Conservation (phyloP, 305 asterid species). For the Plantago lanceolata region DNA sequence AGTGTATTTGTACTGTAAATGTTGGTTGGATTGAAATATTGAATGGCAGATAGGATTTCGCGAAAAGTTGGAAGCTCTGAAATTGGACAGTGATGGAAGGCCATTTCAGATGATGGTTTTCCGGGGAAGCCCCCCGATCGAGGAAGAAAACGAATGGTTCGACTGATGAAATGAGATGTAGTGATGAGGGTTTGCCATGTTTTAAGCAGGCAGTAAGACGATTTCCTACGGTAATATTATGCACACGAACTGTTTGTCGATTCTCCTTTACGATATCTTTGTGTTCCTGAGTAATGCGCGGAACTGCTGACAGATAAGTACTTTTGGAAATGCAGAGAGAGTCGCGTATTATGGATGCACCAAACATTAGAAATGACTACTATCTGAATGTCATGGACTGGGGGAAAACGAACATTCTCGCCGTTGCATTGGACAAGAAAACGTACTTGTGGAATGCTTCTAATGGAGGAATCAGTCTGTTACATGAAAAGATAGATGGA, state of each 20-base stretch:
- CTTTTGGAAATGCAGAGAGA: constrained; percentile 36
- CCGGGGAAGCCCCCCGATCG: constrained; percentile 88
- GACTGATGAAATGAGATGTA: constrained; percentile 51
- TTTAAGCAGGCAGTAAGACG: constrained; percentile 29
- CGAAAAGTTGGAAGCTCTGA: constrained; percentile 43
- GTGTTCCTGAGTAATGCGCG: too few relatives aligned
- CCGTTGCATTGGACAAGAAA: constrained; percentile 47
- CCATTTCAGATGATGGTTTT: constrained; percentile 81
- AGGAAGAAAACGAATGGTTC: constrained; percentile 36
- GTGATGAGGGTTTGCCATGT: constrained; percentile 32
- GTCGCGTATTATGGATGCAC: constrained; percentile 51
- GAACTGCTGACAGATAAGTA: too few relatives aligned
- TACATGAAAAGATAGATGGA: constrained; percentile 30
- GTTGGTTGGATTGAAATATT: constrained; percentile 2
- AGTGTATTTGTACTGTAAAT: too few relatives aligned
- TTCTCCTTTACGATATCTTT: too few relatives aligned
- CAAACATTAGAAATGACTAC: constrained; percentile 43
- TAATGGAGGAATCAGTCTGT: constrained; percentile 20
- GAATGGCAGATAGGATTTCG: constrained; percentile 42
- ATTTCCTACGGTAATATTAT: constrained; percentile 49
- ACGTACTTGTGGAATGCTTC: constrained; percentile 49
- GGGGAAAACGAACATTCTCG: constrained; percentile 60
- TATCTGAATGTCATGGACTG: constrained; percentile 64
- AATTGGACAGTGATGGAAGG: constrained; percentile 60
- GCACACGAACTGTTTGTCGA: constrained; percentile 3